Evolutionary conservation across 139 green algal species (phyloP), one percentile per base, ranked within the genome.

Genomic region (Tetraselmis chui): DNA sequence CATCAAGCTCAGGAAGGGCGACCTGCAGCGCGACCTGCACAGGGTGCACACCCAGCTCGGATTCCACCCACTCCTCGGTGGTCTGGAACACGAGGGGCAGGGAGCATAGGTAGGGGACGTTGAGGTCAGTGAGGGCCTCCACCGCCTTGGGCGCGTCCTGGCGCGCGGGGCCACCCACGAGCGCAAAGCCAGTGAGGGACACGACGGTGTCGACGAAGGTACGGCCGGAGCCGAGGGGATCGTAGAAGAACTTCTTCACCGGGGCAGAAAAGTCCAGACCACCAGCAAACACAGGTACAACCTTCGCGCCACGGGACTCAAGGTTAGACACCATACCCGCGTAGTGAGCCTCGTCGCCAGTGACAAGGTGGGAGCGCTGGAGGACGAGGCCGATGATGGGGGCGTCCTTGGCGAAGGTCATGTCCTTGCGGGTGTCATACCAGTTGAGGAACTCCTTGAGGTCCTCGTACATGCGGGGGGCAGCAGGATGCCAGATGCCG

Each of bases 391-490:
- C 97, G 31, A 99, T 92, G 59, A 98, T 86, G 32, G 96, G 96
- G 0, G 95, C 94, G 59, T 99, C 94, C 77, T 88, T 85, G 2
- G 86, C 88, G 84, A 98, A 96, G 75, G 83, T 92, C 26, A 97
- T 88, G 91, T 99, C 96, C 86, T 90, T 92, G 79, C 96, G 92
- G 1, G 96, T 98, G 86, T 98, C 95, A 85, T 98, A 98, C 96
- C 96, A 99, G 93, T 98, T 99, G 28, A 99, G 91, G 91, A 98
- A 99, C 92, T 99, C 96, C 92, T 99, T 98, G 29, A 98, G 78
- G 88, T 99, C 96, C 87, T 98, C 96, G 79, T 97, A 99, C 91
- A 96, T 95, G 78, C 30, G 79, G 32, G 94, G 91, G 0, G 94
- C 92, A 77, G 94, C 79, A 2, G 96, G 96, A 89, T 99, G 96